Conservation (phyloP, 2,329 filamentous ascomycete genomes). For the Pseudogymnoascus sp. region DNA sequence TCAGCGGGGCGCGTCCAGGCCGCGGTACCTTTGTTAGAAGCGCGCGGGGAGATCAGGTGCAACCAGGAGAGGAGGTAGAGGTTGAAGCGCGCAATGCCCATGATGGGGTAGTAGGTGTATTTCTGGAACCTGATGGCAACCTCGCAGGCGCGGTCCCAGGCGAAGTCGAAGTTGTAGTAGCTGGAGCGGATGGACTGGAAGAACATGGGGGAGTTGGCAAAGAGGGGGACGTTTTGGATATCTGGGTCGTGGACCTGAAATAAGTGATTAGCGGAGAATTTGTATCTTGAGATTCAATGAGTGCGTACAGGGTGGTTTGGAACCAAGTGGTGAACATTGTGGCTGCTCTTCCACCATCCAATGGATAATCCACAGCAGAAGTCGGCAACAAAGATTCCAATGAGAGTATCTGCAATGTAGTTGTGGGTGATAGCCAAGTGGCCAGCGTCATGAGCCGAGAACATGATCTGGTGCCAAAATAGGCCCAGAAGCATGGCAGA, state of each 20-base stretch:
- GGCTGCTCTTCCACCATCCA: conserved; percentile 61
- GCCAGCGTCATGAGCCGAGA: conserved; percentile 56
- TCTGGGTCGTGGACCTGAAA: conserved; percentile 38
- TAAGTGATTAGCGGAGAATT: background rate
- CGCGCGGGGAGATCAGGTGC: conserved; percentile 48
- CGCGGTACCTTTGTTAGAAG: conserved; percentile 47
- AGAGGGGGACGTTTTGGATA: conserved; percentile 59
- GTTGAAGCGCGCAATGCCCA: conserved; percentile 63
- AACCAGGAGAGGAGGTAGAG: conserved; percentile 60
- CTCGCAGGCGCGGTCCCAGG: conserved; percentile 53
- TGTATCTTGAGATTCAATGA: background rate
- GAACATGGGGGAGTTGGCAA: conserved; percentile 58
- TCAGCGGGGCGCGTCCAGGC: conserved; percentile 62
- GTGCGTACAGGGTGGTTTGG: conserved; percentile 52
- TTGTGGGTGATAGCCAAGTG: conserved; percentile 54
- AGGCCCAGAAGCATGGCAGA: conserved; percentile 51
- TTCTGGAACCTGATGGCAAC: conserved; percentile 52
- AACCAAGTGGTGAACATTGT: conserved; percentile 60
- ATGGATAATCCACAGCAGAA: conserved; percentile 58
- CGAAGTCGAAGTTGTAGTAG: conserved; percentile 54
- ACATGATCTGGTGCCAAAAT: conserved; percentile 64
- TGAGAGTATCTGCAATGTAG: conserved; percentile 48
- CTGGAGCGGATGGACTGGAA: conserved; percentile 54
- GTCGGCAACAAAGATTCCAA: conserved; percentile 54
- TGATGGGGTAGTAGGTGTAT: conserved; percentile 60